These are phyloP conservation scores for Amanita pallidorosea DNA, from an alignment of 768 basidiomycete species.

Conservation along the genomic window DNA sequence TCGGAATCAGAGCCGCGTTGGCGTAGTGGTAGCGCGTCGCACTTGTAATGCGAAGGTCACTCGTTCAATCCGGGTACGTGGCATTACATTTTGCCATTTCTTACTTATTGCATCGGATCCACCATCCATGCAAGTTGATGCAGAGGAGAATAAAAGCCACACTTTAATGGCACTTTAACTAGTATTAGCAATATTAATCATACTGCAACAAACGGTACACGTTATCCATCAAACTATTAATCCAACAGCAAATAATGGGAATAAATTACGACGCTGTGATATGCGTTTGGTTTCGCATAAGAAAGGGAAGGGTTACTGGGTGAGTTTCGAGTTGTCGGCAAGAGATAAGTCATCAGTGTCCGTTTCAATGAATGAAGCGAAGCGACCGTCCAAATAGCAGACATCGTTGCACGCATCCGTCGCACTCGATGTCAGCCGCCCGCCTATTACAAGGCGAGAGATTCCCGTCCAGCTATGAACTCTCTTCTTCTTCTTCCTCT, in stretches of 20 bases:
- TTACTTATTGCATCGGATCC: too few species aligned
- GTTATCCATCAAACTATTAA: neutral
- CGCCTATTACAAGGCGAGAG: neutral
- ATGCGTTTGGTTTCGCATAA: neutral
- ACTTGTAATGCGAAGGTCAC: conserved; percentile 35
- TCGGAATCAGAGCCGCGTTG: conserved; percentile 17
- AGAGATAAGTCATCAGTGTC: neutral
- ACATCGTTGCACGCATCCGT: too few species aligned
- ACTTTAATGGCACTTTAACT: neutral
- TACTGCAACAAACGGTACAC: neutral
- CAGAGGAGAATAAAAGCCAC: too few species aligned
- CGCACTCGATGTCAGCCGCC: neutral
- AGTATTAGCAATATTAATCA: neutral
- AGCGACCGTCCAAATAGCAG: too few species aligned
- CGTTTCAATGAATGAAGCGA: too few species aligned
- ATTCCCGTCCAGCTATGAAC: neutral
- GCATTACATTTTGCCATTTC: conserved; percentile 16
- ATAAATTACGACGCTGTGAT: neutral
- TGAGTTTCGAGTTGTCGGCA: neutral
- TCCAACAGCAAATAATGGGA: neutral
- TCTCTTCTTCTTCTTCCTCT: conserved; percentile 33
- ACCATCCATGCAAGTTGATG: too few species aligned
- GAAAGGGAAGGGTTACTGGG: too few species aligned
- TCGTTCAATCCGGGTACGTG: conserved; percentile 36
- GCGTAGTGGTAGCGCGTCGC: conserved; percentile 35